Evolutionary conservation across 257 asterid genomes (phyloP), one percentile per base, ranked within the genome.

Genomic region (Coffea eugenioides): DNA sequence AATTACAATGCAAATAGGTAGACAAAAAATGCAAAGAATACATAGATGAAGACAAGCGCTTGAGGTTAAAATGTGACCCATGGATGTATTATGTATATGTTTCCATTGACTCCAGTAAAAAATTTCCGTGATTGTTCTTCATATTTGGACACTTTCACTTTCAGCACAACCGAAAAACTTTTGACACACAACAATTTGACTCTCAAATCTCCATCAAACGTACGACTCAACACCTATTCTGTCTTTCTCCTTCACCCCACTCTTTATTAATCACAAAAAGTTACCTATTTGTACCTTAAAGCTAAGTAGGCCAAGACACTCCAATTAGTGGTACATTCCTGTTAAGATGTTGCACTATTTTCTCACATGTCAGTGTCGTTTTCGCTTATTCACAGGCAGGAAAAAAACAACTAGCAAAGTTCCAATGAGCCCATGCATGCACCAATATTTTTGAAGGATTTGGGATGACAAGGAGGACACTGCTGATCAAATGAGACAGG

Each of bases 331-430:
- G 71, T 14, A 67, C 10, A 67, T 67, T 20, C 23, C n/a, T 9
- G 71, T 34, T 34, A 34, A 15, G 16, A 13, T 67, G 14, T 14
- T 31, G 46, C 71, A 67, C 71, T 67, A 67, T 67, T 34, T 67
- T 67, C 71, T 67, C 71, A 67, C 71, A 67, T 67, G 71, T 14
- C 14, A 66, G 45, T 66, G 71, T 66, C 71, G 46, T 66, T 34
- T 66, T 66, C 46, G 5, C 16, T 66, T 20, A 4, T 66, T 66
- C 49, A 68, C 48, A 68, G 9, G 48, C 72, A 34, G 25, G n/a
- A 68, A 68, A 57, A 31, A 15, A 68, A 68, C 72, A 68, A 34
- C 25, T 15, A 36, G 72, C 48, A 68, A 68, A 68, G n/a, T 15
- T 20, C 72, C 72, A 68, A 36, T 39, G 36, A 27, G 46, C 46